Evolutionary conservation across 495 filamentous ascomycete species (phyloP).

Genomic region (Neurospora sp.): DNA sequence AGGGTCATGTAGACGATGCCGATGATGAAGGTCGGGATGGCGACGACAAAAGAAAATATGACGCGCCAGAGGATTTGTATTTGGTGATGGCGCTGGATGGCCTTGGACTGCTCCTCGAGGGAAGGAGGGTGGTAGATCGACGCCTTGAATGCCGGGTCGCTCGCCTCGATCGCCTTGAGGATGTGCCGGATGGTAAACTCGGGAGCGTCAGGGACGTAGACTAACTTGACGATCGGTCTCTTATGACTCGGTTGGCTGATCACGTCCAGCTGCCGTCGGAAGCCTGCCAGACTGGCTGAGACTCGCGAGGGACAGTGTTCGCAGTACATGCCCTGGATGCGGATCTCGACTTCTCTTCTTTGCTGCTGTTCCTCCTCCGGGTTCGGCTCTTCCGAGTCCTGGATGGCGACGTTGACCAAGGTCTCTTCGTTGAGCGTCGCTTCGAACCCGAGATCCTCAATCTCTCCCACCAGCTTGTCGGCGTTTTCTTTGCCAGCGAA

Average conservation of each 20-base stretch:
- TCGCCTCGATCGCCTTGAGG: slow-evolving; percentile 50
- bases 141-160: slow-evolving; percentile 53
- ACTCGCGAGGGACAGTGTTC: slow-evolving; percentile 66
- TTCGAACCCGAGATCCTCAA: slow-evolving; percentile 77
- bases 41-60: slow-evolving; percentile 57
- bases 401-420: slow-evolving; percentile 20
- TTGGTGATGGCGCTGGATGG: slow-evolving; percentile 56
- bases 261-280: slow-evolving; percentile 36
- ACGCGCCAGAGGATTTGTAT: slow-evolving; percentile 52
- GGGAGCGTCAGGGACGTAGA: slow-evolving; percentile 59
- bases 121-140: slow-evolving; percentile 71
- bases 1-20: slow-evolving; percentile 89
- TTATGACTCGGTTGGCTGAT: slow-evolving; percentile 33
- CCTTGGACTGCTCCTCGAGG: slow-evolving; percentile 72
- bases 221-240: slow-evolving; percentile 56
- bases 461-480: slow-evolving; percentile 51
- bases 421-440: slow-evolving; percentile 42
- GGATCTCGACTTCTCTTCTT: slow-evolving; percentile 52
- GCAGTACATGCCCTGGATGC: slow-evolving; percentile 80
- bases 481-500: slow-evolving; percentile 38
- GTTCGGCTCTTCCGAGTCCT: slow-evolving; percentile 3
- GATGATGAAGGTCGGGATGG: slow-evolving; percentile 81
- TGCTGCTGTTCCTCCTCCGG: slow-evolving; percentile 14
- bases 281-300: slow-evolving; percentile 18
- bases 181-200: slow-evolving; percentile 69